Conservation (phyloP, 2,329 filamentous ascomycete genomes). For the Furcasterigmium furcatum region DNA sequence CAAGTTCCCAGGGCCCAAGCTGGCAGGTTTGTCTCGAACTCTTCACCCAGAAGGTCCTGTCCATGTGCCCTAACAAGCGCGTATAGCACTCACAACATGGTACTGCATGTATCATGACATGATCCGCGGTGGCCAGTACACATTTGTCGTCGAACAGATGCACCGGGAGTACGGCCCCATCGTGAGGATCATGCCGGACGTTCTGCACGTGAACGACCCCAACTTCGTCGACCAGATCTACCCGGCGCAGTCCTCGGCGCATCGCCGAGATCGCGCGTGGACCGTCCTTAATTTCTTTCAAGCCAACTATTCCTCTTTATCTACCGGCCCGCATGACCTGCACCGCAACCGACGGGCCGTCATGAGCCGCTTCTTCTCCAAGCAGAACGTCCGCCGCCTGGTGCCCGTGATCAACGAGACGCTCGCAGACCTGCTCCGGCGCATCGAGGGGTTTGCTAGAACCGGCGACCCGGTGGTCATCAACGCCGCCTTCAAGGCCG, state of each 20-base stretch:
- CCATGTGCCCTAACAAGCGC: no score
- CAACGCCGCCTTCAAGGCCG: neutral
- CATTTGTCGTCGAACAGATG: constrained; percentile 34
- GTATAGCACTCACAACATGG: constrained; percentile 29
- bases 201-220: constrained; percentile 31
- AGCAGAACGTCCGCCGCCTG: constrained; percentile 30
- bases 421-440: constrained; percentile 21
- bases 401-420: constrained; percentile 32
- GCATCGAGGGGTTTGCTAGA: neutral
- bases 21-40: neutral
- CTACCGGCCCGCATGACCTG: constrained; percentile 28
- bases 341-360: constrained; percentile 25
- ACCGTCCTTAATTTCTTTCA: neutral
- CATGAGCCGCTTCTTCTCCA: constrained; percentile 28
- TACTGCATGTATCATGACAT: constrained; percentile 42
- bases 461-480: neutral
- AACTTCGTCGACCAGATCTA: constrained; percentile 32
- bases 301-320: neutral
- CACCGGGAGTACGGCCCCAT: constrained; percentile 25
- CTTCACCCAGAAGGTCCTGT: neutral
- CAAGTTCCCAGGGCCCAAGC: neutral
- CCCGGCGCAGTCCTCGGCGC: neutral
- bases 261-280: neutral
- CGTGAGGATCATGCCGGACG: constrained; percentile 32
- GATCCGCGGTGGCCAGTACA: constrained; percentile 35